Conservation (phyloP, 352 stramenopile genomes). For the Globisporangium paddicum region DNA sequence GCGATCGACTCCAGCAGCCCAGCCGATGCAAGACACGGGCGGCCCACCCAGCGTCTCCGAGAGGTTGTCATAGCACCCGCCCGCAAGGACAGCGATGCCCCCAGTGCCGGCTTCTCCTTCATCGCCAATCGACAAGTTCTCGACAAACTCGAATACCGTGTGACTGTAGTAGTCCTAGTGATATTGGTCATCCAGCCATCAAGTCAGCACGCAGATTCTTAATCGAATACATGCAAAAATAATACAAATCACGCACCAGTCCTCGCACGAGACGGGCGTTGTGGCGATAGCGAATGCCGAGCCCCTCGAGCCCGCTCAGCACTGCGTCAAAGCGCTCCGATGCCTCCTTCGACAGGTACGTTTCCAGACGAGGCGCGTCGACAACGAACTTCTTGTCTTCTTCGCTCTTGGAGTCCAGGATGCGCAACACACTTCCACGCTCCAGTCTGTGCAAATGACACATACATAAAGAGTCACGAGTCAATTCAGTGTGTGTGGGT, state of each 20-base stretch:
- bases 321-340: slow-evolving; percentile 70
- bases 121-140: slow-evolving; percentile 21
- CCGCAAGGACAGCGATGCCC: slow-evolving; percentile 78
- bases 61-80: slow-evolving; percentile 81
- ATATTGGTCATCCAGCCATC: neutral
- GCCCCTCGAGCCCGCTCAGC: slow-evolving; percentile 45
- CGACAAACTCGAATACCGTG: slow-evolving; percentile 88
- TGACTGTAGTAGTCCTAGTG: slow-evolving; percentile 87
- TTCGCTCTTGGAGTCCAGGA: slow-evolving; percentile 83
- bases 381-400: slow-evolving; percentile 60
- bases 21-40: slow-evolving; percentile 66
- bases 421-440: slow-evolving; percentile 79
- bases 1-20: slow-evolving; percentile 82
- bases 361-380: slow-evolving; percentile 55
- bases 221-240: neutral
- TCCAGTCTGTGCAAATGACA: slow-evolving; percentile 45
- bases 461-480: neutral
- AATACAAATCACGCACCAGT: slow-evolving; percentile 39
- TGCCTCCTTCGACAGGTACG: slow-evolving; percentile 61
- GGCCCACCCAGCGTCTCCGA: slow-evolving; percentile 61
- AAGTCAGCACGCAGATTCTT: neutral
- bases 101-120: slow-evolving; percentile 12
- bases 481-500: neutral
- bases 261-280: slow-evolving; percentile 77
- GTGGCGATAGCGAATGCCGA: slow-evolving; percentile 55